These are phyloP conservation scores for Thelephora aurantiotincta DNA, from an alignment of 768 basidiomycete species.

Conservation along the genomic window DNA sequence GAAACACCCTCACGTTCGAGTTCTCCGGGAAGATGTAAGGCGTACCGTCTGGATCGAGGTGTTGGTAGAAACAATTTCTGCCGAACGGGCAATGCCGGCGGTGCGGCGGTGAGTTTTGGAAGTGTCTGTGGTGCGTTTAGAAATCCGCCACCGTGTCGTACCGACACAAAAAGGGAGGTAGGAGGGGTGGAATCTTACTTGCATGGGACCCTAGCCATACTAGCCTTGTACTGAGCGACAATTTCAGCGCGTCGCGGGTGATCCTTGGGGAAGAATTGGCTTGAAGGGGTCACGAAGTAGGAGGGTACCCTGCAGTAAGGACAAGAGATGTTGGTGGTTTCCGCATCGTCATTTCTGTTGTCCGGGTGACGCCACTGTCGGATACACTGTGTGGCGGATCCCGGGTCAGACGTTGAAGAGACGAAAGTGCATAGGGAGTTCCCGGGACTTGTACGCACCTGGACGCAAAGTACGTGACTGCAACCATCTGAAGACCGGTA, in stretches of 20 bases:
- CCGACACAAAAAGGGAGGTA: neutral
- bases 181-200: constrained; percentile 26
- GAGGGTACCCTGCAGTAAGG: constrained; percentile 62
- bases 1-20: neutral
- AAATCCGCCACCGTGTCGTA: neutral
- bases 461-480: constrained; percentile 65
- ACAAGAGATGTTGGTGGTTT: constrained; percentile 59
- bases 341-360: constrained; percentile 34
- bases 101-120: constrained; percentile 33
- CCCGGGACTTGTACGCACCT: constrained; percentile 25
- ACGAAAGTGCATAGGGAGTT: neutral
- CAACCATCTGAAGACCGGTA: constrained; percentile 36
- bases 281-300: constrained; percentile 60
- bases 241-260: constrained; percentile 35
- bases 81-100: constrained; percentile 65
- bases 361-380: constrained; percentile 60
- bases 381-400: constrained; percentile 40
- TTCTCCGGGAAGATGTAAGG: constrained; percentile 41
- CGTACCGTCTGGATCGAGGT: constrained; percentile 53
- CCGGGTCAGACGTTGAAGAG: neutral
- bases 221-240: constrained; percentile 49
- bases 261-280: constrained; percentile 44
- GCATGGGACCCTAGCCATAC: constrained; percentile 61
- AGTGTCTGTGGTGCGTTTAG: constrained; percentile 31
- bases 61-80: constrained; percentile 70